A percentile compares a stretch with the other conserved stretches of the same genome.
These are phyloP conservation scores for Cladosporium sp. DNA, from an alignment of 2,329 filamentous ascomycete species.

Conservation along the genomic window DNA sequence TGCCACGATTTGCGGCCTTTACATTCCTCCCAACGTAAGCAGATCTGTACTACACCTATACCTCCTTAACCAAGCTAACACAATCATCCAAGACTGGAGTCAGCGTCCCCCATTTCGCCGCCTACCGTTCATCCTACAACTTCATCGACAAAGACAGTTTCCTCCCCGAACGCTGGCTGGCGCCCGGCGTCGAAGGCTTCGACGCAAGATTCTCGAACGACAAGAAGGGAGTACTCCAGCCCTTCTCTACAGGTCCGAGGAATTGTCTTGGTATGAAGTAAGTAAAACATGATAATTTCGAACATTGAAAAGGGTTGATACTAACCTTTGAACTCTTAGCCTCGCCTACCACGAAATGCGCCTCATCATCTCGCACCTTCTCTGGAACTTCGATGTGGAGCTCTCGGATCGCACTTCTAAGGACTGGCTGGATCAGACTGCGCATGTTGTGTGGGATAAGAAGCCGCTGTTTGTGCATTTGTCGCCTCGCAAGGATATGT, in stretches of 20 bases:
- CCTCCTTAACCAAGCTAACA: not conserved
- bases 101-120: constrained; percentile 27
- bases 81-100: not conserved
- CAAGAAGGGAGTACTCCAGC: constrained; percentile 34
- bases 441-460: constrained; percentile 6
- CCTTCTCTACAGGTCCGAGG: constrained; percentile 40
- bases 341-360: constrained; percentile 42
- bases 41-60: too few species aligned
- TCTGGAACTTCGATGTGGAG: constrained; percentile 43
- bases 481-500: not conserved
- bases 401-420: not conserved
- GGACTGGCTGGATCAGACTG: not conserved
- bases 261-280: constrained; percentile 40
- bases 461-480: not conserved
- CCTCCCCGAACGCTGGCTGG: constrained; percentile 46
- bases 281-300: not conserved
- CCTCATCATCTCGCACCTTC: constrained; percentile 41
- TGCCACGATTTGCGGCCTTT: constrained; percentile 31
- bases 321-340: not conserved
- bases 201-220: constrained; percentile 27
- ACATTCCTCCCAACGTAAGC: constrained; percentile 30
- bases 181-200: constrained; percentile 25
- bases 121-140: constrained; percentile 34
- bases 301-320: too few species aligned
- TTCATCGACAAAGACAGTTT: constrained; percentile 34